These are phyloP conservation scores for Leishmania tarentolae DNA, from an alignment of 208 protist species.

Conservation along the genomic window DNA sequence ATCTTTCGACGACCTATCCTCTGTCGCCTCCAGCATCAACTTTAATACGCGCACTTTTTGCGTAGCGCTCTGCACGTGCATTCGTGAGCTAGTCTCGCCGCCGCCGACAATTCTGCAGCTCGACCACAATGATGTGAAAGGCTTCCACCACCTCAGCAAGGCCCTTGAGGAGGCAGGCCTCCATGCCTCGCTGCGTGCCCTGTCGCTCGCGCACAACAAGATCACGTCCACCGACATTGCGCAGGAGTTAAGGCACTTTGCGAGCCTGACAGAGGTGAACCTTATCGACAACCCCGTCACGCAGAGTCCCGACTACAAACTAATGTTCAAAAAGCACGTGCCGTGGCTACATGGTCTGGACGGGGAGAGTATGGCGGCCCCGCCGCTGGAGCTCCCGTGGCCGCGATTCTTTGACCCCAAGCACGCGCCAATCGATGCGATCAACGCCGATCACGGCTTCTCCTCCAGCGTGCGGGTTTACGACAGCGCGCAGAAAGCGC, in stretches of 20 bases:
- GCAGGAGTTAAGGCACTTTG: constrained; percentile 63
- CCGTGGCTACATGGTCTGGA: constrained; percentile 77
- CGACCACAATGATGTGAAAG: constrained; percentile 65
- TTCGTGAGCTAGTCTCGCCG: constrained; percentile 64
- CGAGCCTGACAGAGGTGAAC: constrained; percentile 65
- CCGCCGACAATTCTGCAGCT: constrained; percentile 66
- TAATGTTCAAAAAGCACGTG: constrained; percentile 55
- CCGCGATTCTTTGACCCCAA: constrained; percentile 52
- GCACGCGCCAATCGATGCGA: not conserved
- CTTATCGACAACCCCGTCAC: constrained; percentile 71
- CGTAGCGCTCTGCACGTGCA: constrained; percentile 67
- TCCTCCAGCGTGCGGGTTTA: constrained; percentile 18
- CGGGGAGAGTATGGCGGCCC: constrained; percentile 40
- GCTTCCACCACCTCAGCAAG: constrained; percentile 55
- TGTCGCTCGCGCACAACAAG: constrained; percentile 71
- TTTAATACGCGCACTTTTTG: constrained; percentile 87
- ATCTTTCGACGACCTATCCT: constrained; percentile 50
- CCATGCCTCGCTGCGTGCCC: constrained; percentile 53
- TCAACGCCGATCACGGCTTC: constrained; percentile 14
- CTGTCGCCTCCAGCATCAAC: constrained; percentile 71
- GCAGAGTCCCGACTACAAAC: constrained; percentile 51
- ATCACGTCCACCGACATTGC: constrained; percentile 52
- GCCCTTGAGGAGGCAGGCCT: constrained; percentile 69
- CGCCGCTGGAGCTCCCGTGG: constrained; percentile 78
- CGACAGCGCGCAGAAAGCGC: constrained; percentile 40